Percentiles rank a stretch among this genome's conserved stretches.
Evolutionary conservation across 2,329 filamentous ascomycete species (phyloP).

Genomic region (Pseudohalonectria lignicola): DNA sequence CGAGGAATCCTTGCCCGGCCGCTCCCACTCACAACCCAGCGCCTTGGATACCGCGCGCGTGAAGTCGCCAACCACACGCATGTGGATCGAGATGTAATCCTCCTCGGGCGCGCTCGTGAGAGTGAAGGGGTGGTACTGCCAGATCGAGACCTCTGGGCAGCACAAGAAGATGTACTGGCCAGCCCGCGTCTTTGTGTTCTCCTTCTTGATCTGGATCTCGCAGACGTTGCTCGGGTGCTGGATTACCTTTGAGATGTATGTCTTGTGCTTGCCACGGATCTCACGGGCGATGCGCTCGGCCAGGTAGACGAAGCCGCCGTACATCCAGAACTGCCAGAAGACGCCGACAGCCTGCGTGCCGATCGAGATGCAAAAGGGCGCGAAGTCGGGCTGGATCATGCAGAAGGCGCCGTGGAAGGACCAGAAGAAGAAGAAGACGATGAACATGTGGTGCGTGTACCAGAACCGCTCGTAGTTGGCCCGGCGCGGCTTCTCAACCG

Average conservation of each 20-base stretch:
- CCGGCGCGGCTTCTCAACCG: slow-evolving; percentile 64
- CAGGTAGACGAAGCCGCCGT: slow-evolving; percentile 70
- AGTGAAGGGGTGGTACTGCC: slow-evolving; percentile 85
- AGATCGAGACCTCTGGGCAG: slow-evolving; percentile 75
- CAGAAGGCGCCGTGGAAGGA: slow-evolving; percentile 82
- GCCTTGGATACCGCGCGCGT: slow-evolving; percentile 58
- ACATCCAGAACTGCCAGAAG: slow-evolving; percentile 86
- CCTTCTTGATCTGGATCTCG: slow-evolving; percentile 89
- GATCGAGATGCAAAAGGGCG: slow-evolving; percentile 64
- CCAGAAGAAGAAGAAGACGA: slow-evolving; percentile 86
- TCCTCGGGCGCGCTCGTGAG: slow-evolving; percentile 80
- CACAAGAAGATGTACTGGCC: slow-evolving; percentile 86
- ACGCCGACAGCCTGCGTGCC: slow-evolving; percentile 58
- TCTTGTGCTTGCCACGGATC: slow-evolving; percentile 70
- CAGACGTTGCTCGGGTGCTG: slow-evolving; percentile 83
- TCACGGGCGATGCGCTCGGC: slow-evolving; percentile 71
- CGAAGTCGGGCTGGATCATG: slow-evolving; percentile 79
- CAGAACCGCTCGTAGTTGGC: slow-evolving; percentile 85
- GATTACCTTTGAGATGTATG: slow-evolving; percentile 79
- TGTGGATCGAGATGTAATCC: slow-evolving; percentile 80
- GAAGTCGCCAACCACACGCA: slow-evolving; percentile 75
- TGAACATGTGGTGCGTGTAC: slow-evolving; percentile 83
- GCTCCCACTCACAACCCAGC: slow-evolving; percentile 66
- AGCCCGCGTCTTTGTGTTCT: slow-evolving; percentile 68
- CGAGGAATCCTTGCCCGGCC: slow-evolving; percentile 42